Percentiles rank a stretch among this genome's conserved stretches.
Conservation (phyloP, 169 alveolate species). For the Cyclospora cayetanensis region DNA sequence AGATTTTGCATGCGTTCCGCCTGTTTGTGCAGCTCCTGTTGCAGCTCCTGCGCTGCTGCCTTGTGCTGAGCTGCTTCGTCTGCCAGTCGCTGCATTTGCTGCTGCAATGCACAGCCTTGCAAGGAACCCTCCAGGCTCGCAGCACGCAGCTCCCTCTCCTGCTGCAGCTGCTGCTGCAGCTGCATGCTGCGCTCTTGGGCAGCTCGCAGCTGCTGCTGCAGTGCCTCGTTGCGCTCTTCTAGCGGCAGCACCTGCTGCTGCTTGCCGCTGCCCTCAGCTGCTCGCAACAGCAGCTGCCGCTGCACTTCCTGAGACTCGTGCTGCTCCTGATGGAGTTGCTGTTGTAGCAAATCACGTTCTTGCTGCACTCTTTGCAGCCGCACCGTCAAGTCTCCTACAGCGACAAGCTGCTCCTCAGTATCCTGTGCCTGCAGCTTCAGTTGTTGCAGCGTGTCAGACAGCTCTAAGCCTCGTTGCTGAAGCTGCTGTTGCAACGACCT, state of each 20-base stretch:
- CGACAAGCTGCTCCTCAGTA: slow-evolving; percentile 45
- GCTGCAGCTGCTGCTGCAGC: slow-evolving; percentile 48
- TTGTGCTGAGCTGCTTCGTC: neutral
- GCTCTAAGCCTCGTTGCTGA: slow-evolving; percentile 23
- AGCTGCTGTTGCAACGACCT: slow-evolving; percentile 64
- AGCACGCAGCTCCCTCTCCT: slow-evolving; percentile 36
- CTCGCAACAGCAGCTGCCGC: slow-evolving; percentile 40
- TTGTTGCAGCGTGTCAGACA: slow-evolving; percentile 36
- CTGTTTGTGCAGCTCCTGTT: slow-evolving; percentile 40
- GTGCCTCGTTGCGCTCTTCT: slow-evolving; percentile 25
- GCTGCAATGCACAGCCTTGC: slow-evolving; percentile 11
- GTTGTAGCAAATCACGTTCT: slow-evolving; percentile 37
- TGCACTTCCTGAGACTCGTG: neutral
- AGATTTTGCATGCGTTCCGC: slow-evolving; percentile 11
- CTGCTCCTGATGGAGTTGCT: slow-evolving; percentile 38
- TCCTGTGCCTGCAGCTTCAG: slow-evolving; percentile 56
- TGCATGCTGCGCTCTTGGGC: neutral
- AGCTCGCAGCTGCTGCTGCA: slow-evolving; percentile 51
- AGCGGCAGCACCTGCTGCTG: neutral
- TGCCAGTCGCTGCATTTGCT: slow-evolving; percentile 57
- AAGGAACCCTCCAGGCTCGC: neutral
- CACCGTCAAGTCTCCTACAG: neutral
- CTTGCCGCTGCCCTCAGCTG: neutral
- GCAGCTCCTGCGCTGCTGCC: slow-evolving; percentile 43
- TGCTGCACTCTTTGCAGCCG: slow-evolving; percentile 51